These are phyloP conservation scores for Escallonia rubra DNA, from an alignment of 129 eudicot species.

Conservation along the genomic window DNA sequence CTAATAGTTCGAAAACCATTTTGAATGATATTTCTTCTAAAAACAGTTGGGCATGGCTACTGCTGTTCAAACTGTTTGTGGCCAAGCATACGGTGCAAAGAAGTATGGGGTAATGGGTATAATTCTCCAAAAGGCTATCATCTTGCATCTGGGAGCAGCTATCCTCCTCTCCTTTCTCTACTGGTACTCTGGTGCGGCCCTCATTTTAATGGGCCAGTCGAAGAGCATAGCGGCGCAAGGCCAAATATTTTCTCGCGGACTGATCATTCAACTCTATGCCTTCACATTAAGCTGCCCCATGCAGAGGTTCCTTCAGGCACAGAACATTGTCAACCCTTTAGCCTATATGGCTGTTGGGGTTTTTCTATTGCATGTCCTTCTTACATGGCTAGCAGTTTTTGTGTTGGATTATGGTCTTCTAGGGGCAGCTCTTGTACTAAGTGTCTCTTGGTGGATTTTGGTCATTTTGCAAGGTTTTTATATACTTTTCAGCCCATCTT, in stretches of 20 bases:
- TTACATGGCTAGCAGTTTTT: slow-evolving; percentile 28
- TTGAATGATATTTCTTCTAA: no score
- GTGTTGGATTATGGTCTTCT: slow-evolving; percentile 22
- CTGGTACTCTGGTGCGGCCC: slow-evolving; percentile 22
- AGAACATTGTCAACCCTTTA: slow-evolving; percentile 36
- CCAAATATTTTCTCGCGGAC: slow-evolving; percentile 26
- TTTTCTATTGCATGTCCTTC: slow-evolving; percentile 18
- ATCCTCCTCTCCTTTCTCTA: slow-evolving; percentile 24
- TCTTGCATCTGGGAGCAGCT: slow-evolving; percentile 29
- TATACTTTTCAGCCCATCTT: slow-evolving; percentile 22
- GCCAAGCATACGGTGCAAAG: slow-evolving; percentile 41
- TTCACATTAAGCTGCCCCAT: slow-evolving; percentile 16
- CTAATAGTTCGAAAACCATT: no score
- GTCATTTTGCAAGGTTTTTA: slow-evolving; percentile 17
- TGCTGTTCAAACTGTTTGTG: slow-evolving; percentile 39
- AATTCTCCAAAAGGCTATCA: slow-evolving; percentile 24
- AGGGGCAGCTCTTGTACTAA: slow-evolving; percentile 28
- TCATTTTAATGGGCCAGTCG: slow-evolving; percentile 23
- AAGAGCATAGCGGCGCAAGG: slow-evolving; percentile 27
- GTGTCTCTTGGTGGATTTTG: slow-evolving; percentile 33
- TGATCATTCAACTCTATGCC: slow-evolving; percentile 32
- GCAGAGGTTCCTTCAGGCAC: slow-evolving; percentile 37
- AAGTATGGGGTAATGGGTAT: slow-evolving; percentile 25
- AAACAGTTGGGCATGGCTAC: slow-evolving; percentile 35
- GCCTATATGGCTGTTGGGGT: slow-evolving; percentile 28